These are phyloP conservation scores for Ormosia emarginata DNA, from an alignment of 306 rosid species.

Conservation along the genomic window DNA sequence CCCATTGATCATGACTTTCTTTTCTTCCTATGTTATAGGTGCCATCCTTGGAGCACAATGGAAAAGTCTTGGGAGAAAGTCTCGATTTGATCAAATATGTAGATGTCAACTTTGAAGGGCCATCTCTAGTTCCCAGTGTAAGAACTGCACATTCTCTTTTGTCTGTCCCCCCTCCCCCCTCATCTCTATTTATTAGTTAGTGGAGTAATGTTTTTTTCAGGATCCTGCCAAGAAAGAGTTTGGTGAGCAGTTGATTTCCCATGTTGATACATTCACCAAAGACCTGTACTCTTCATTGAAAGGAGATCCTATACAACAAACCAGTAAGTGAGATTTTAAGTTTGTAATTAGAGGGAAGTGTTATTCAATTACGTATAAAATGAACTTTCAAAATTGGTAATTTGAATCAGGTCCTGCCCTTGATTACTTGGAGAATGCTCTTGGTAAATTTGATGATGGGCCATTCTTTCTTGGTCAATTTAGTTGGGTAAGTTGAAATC, in stretches of 20 bases:
- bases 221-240: conserved; percentile 50
- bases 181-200: background rate
- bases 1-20: background rate
- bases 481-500: conserved; percentile 41
- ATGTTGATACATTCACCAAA: conserved; percentile 26
- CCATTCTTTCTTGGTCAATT: conserved; percentile 60
- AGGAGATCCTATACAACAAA: conserved; percentile 34
- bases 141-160: conserved; percentile 1
- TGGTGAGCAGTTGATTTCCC: conserved; percentile 52
- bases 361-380: background rate
- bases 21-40: conserved; percentile 37
- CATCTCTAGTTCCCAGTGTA: conserved; percentile 60
- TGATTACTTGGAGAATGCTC: conserved; percentile 60
- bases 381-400: background rate
- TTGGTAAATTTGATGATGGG: conserved; percentile 49
- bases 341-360: background rate
- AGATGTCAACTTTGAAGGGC: conserved; percentile 44
- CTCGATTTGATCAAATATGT: conserved; percentile 68
- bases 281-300: conserved; percentile 32
- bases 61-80: conserved; percentile 74
- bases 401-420: conserved; percentile 40
- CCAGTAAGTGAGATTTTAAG: conserved; percentile 43
- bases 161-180: background rate
- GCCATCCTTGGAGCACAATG: conserved; percentile 76
- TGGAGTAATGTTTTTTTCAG: conserved; percentile 24